Evolutionary conservation across 331 rosid species (phyloP).

Genomic region (Rhamnella rubrinervis): DNA sequence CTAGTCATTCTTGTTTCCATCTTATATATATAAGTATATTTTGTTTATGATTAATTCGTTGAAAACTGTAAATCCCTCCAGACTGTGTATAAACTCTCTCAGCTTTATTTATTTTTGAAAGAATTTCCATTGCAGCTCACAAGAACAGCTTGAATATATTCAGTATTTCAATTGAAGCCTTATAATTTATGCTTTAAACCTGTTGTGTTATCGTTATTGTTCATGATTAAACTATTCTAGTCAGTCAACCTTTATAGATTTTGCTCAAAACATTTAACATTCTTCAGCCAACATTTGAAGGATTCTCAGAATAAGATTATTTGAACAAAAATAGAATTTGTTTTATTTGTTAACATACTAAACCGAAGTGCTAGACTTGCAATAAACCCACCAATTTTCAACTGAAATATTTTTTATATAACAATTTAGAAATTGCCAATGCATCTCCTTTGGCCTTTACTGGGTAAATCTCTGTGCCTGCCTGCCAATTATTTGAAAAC

Average conservation of each 20-base stretch:
- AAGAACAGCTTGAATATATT: no score
- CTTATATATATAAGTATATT: not conserved
- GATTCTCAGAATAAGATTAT: not conserved
- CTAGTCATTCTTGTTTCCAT: not conserved
- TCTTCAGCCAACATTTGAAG: not conserved
- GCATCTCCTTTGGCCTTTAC: constrained; percentile 72
- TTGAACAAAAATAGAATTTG: not conserved
- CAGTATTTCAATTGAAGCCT: no score
- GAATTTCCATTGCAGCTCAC: no score
- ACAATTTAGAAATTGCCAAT: constrained; percentile 54
- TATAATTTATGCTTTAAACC: no score
- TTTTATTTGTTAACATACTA: not conserved
- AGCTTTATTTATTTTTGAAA: no score
- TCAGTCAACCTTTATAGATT: no score
- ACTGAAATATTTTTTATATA: constrained; percentile 55
- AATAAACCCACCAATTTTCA: constrained; percentile 14
- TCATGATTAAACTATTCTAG: no score
- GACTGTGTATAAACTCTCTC: not conserved
- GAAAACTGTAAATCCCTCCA: no score
- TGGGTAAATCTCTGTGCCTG: constrained; percentile 63
- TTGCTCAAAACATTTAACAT: no score
- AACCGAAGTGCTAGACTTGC: not conserved
- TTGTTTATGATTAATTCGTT: constrained; percentile 3
- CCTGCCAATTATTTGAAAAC: constrained; percentile 84
- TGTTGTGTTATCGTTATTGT: no score